Evolutionary conservation across 768 basidiomycete genomes (phyloP), one percentile per base, ranked within the genome.

Genomic region (Hericium alpestre): DNA sequence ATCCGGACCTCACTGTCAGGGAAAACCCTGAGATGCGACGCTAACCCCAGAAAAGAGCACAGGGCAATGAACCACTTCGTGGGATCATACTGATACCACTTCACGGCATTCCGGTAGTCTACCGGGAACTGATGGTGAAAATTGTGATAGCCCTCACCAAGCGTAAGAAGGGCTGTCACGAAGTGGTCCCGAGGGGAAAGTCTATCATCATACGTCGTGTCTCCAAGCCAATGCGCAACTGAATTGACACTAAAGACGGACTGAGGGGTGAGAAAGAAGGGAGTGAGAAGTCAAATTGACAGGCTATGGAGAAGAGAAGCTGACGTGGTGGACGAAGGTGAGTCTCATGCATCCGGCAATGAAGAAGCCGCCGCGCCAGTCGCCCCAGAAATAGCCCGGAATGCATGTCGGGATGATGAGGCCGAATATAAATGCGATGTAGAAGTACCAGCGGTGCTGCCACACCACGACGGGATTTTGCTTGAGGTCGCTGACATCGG

Each of bases 81-180:
- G 3, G 83, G 84, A 66, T 84, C 84, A 69, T 81, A 84, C 62
- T 79, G 77, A 65, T 86, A 87, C 86, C 85, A 88, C 18, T 56
- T 65, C 67, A 76, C 70, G 25, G 78, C 78, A 63, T 81, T 79
- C 38, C 79, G 69, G 71, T 74, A 80, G 65, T 80, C 79, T 69
- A 73, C 72, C 25, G 79, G 79, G 71, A 80, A 80, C 65, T 81
- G 77, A 70, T 79, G 78, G 69, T 80, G 78, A 72, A 80, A 80
- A 69, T 92, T 91, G 75, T 92, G 90, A 70, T 91, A 91, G 4
- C 89, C 89, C 71, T 93, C 90, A 12, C 90, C 89, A 74, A 79
- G 69, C 27, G 80, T 82, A 56, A 76, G 69, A 23, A 81, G 66
- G 4, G 78, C 79, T 37, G 80, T 80, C 64, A 81, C 59, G 65